Base-by-base conservation (phyloP, 139 green algal species). In the Axilococcus clingmanii region DNA sequence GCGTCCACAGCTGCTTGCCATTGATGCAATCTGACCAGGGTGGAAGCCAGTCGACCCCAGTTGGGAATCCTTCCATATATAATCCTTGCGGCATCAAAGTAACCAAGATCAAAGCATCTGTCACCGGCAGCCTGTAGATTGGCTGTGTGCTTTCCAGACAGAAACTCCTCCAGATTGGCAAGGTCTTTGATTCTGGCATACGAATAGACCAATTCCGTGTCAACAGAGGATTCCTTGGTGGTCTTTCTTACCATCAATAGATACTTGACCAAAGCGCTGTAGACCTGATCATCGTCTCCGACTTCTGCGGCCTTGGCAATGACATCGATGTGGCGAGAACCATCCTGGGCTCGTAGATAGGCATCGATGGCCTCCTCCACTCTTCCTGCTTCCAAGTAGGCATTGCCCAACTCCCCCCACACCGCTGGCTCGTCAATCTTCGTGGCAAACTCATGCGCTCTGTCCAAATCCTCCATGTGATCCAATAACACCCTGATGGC, bases 181-280 rank as follows among this genome's bases (percentile, higher is more conserved):
- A 97, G 78, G 50, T 93, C 71, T 57, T 81, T 66, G 37, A 73
- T 94, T 52, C 80, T 79, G 23, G 92, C 91, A 54, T 96, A 97
- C 3, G 92, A 84, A 50, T 95, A 96, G 32, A 91, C 76, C 28
- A 99, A 81, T 81, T 97, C 92, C 1, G 78, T 93, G 76, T 99
- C 92, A 45, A 99, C 87, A 64, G 84, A 78, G 32, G 76, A 53
- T 57, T 94, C 85, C 59, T 90, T 92, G 51, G 86, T 65, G 68
- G 87, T 91, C 70, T 95, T 94, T 60, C 88, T 80, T 32, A 93
- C 89, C 91, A 98, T 98, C 20, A 93, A 78, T 72, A 99, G 78
- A 68, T 89, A 99, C 74, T 92, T 90, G 32, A 95, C 85, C 36
- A 99, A 75, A 36, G 94, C 85, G 14, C 79, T 81, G 61, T 91